Conservation (phyloP, 2,329 filamentous ascomycete species). For the Claviceps sp. region DNA sequence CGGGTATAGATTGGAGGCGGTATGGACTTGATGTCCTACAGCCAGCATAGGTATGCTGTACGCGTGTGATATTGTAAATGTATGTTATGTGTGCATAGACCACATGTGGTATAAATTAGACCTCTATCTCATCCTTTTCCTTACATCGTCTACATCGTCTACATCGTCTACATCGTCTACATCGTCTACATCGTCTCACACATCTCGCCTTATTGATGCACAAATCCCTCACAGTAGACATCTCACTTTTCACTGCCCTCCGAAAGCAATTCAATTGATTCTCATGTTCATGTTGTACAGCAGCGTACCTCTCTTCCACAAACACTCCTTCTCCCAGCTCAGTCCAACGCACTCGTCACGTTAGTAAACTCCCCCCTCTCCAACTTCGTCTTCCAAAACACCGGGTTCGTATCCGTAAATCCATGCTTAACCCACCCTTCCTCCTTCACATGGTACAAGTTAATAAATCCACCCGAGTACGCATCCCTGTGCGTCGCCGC, state of each 20-base stretch:
- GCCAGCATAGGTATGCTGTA: too few species aligned
- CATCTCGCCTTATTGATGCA: neutral
- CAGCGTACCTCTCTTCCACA: neutral
- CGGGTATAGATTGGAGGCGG: too few species aligned
- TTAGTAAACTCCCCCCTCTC: constrained; percentile 98
- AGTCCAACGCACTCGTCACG: constrained; percentile 62
- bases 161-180: too few species aligned
- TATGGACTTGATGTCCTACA: too few species aligned
- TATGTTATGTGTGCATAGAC: too few species aligned
- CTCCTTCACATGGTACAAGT: constrained; percentile 98
- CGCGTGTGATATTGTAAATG: too few species aligned
- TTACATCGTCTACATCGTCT: too few species aligned
- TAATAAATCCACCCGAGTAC: constrained; percentile 98
- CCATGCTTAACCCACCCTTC: constrained; percentile 98
- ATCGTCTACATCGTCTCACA: too few species aligned
- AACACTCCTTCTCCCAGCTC: neutral
- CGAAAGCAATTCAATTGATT: too few species aligned
- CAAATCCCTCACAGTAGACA: neutral
- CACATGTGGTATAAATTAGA: too few species aligned
- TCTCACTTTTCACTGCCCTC: neutral
- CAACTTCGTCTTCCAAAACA: constrained; percentile 99
- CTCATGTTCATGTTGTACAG: too few species aligned
- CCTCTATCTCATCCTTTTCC: too few species aligned
- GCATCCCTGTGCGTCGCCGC: constrained; percentile 95
- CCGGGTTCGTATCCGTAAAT: constrained; percentile 95